These are phyloP conservation scores for Tagetes erecta DNA, from an alignment of 129 eudicot species.

Conservation along the genomic window DNA sequence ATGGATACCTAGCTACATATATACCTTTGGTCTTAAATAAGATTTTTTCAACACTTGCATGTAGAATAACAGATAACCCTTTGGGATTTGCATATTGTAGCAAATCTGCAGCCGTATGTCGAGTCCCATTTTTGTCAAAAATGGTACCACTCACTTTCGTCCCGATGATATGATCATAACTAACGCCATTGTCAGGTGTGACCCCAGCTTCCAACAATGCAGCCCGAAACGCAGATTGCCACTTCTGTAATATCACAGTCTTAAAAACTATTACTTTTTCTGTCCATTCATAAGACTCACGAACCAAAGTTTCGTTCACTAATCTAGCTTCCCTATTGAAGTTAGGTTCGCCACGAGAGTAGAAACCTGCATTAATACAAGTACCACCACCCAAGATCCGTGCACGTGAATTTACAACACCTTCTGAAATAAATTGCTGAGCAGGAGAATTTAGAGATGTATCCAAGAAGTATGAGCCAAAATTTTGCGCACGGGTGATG, in stretches of 20 bases:
- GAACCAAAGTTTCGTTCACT: neutral
- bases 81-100: slow-evolving; percentile 5
- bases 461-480: neutral
- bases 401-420: neutral
- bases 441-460: neutral
- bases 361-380: neutral
- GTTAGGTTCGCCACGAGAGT: neutral
- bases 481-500: neutral
- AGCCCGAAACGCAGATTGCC: neutral
- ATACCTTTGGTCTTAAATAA: neutral
- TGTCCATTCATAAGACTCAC: neutral
- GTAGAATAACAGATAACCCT: neutral
- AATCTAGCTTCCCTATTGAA: neutral
- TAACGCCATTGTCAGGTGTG: slow-evolving; percentile 5
- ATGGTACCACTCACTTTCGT: neutral
- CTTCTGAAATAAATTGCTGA: neutral
- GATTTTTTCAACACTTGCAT: neutral
- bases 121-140: neutral
- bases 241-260: neutral
- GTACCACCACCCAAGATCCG: slow-evolving; percentile 11
- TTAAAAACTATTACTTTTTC: slow-evolving; percentile 2
- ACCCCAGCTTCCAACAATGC: slow-evolving; percentile 1
- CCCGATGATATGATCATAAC: slow-evolving; percentile 11
- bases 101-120: slow-evolving; percentile 12
- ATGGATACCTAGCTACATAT: neutral